Evolutionary conservation across 108 stramenopile genomes (phyloP), one percentile per base, ranked within the genome.

Genomic region (Cylindrotheca fusiformis): DNA sequence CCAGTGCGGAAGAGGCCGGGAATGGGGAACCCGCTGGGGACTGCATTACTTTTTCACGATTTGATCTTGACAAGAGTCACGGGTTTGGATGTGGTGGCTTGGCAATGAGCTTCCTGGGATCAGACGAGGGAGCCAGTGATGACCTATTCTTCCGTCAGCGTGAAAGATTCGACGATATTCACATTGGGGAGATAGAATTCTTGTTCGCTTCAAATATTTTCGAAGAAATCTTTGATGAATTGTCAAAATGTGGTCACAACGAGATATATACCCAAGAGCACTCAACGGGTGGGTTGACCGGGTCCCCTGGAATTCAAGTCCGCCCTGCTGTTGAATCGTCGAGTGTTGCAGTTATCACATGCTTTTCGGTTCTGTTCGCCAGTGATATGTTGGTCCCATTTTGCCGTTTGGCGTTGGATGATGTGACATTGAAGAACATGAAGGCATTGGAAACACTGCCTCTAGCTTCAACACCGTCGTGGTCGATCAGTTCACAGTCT

Each of bases 351-450:
- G 47, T 48, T 25, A 63, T 64, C 12, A 48, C 30, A 41, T 46
- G 49, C 26, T n/a, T 66, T 3, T 79, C 78, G 17, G 48, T 71
- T 0, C 47, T 74, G 4, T 69, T 78, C 26, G 54, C 71, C 17
- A 59, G 60, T 8, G 74, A 82, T 25, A 55, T 69, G 17, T 26
- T 82, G 50, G 60, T 58, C n/a, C 80, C 80, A 20, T 81, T 81
- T 55, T 31, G 58, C 36, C 69, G 75, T 10, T 14, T 72, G 2
- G 68, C 51, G 3, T 20, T 76, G 44, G 61, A 68, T 23, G 19
- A 54, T 5, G 50, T 68, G 31, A 23, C 52, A 2, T 62, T 55
- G 2, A 47, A 44, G 17, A 51, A 27, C 48, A 4, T 32, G 0
- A 41, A 52, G 5, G 58, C 23, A 2, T 45, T 59, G 2, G 31